Base-by-base conservation (phyloP, 441 rosid genomes). In the Populus hybrid region DNA sequence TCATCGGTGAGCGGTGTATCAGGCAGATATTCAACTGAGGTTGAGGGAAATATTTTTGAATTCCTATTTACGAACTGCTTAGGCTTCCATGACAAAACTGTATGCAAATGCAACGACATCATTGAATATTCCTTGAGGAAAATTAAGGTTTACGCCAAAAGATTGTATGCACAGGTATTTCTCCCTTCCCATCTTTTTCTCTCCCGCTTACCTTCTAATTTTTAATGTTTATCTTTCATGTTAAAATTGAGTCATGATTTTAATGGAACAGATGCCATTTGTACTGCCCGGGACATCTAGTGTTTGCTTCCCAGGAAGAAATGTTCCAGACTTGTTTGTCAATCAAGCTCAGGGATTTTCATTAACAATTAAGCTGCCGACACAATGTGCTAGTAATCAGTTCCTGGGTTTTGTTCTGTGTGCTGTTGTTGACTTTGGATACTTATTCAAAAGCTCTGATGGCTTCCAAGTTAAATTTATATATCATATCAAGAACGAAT, bases 311-410 rank as follows among this genome's bases (percentile, higher is more conserved):
- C 71, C 77, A 18, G 82, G 82, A 63, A 30, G 24, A 1, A 2
- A 30, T 20, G 38, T 82, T 75, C 82, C 80, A 5, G 63, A 73
- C n/a, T 82, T 75, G 78, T 76, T 82, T 64, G 11, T 8, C 36
- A 11, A 82, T 79, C 68, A 38, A 69, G 23, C 18, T 21, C 20
- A 3, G 10, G 82, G 76, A 10, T 40, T 35, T 42, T 78, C 76
- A 12, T 57, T 77, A 14, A 75, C 74, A 2, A 69, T 81, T 42
- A 63, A 57, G 30, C 75, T 75, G 64, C 81, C 68, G 20, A 46
- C 34, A 8, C 10, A 26, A 8, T 61, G 68, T 71, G 10, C 67
- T 71, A 35, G 63, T 1, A 50, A 61, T 20, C 59, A 57, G 40
- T 36, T 80, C 35, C 2, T 67, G 28, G 81, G 79, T 30, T 72